These are phyloP conservation scores for Colletotrichum sp. DNA, from an alignment of 2,329 filamentous ascomycete genomes.

Conservation along the genomic window DNA sequence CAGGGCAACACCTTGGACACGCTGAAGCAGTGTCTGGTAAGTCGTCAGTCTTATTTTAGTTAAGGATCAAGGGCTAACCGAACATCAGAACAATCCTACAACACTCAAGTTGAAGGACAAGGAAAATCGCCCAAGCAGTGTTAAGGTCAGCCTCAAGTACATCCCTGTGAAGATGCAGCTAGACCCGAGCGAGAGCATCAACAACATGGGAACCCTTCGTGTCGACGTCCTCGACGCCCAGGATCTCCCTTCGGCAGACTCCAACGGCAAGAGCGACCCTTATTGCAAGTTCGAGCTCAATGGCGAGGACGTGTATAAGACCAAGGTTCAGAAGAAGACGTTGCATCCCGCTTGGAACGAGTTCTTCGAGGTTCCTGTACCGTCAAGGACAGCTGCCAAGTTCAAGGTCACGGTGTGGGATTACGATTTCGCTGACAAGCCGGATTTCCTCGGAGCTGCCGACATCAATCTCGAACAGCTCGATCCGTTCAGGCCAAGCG, in stretches of 20 bases:
- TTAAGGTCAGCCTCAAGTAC: constrained; percentile 94
- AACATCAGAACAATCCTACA: constrained; percentile 80
- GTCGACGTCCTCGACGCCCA: constrained; percentile 90
- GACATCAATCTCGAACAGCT: constrained; percentile 77
- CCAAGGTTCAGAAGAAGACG: constrained; percentile 96
- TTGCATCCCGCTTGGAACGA: constrained; percentile 96
- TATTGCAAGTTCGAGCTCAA: constrained; percentile 95
- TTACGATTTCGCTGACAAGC: constrained; percentile 96
- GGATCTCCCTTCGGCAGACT: constrained; percentile 90
- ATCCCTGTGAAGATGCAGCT: constrained; percentile 93
- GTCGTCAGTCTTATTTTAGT: constrained; percentile 29
- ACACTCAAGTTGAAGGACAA: constrained; percentile 79
- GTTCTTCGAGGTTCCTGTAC: constrained; percentile 83
- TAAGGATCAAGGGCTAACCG: background rate
- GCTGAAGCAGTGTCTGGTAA: constrained; percentile 83
- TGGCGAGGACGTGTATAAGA: constrained; percentile 90
- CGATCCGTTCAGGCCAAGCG: constrained; percentile 83
- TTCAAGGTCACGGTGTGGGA: constrained; percentile 88
- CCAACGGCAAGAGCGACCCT: constrained; percentile 96
- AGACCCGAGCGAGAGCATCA: constrained; percentile 95
- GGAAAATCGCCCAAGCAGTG: constrained; percentile 75
- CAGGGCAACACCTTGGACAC: constrained; percentile 86
- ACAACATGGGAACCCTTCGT: constrained; percentile 95
- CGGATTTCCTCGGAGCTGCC: constrained; percentile 83
- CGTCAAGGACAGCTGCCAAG: constrained; percentile 82